phyloP scores from a whole-genome alignment of 257 asterid species.

The Penstemon newberryi region DNA sequence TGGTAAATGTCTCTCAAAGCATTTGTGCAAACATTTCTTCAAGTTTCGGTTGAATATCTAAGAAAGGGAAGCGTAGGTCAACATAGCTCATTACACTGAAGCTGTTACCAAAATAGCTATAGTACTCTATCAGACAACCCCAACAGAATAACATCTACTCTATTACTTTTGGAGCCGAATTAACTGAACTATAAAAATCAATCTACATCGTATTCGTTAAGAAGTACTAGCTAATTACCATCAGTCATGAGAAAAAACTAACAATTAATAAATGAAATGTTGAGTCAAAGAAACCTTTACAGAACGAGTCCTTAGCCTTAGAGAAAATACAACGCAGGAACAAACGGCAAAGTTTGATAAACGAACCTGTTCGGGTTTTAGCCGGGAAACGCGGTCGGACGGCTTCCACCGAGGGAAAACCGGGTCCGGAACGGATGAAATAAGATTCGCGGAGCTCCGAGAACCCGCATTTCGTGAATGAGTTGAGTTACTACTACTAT shows the following conservation, averaged over 20 bases:
- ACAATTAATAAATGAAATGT: slow-evolving; percentile 3
- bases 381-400: slow-evolving; percentile 69
- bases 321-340: not conserved
- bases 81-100: no score
- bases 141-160: no score
- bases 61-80: no score
- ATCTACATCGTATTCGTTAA: not conserved
- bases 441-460: slow-evolving; percentile 52
- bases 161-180: no score
- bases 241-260: not conserved
- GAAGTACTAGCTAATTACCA: not conserved
- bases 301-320: not conserved
- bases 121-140: no score
- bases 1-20: no score
- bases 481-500: slow-evolving; percentile 33
- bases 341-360: slow-evolving; percentile 6
- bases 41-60: no score
- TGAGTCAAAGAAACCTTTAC: not conserved
- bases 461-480: slow-evolving; percentile 39
- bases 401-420: slow-evolving; percentile 72
- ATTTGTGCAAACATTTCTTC: no score
- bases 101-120: no score
- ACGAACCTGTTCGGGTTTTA: slow-evolving; percentile 71
- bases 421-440: slow-evolving; percentile 47
- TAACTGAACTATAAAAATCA: not conserved